phyloP scores from a whole-genome alignment of 78 protist genomes.

The Dictyostelium firmibasis region DNA sequence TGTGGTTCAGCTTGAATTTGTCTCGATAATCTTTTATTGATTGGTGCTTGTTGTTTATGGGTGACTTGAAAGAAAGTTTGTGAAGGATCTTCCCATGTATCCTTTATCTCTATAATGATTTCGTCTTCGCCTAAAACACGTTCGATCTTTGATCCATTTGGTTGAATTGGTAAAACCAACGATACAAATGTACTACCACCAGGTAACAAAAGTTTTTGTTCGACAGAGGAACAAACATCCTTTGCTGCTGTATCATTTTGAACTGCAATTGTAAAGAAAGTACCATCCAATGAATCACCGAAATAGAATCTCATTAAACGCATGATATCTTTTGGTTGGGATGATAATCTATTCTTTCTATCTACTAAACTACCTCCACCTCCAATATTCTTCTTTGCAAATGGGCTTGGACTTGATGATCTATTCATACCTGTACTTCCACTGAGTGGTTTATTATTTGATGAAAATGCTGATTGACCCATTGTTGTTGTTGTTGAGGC shows the following conservation, averaged over 20 bases:
- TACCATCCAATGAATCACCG: conserved; percentile 14
- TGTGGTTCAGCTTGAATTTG: conserved; percentile 34
- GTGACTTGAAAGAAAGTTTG: conserved; percentile 60
- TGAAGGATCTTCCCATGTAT: conserved; percentile 71
- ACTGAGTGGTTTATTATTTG: neutral
- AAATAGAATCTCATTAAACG: conserved; percentile 68
- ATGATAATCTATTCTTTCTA: conserved; percentile 55
- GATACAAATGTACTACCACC: conserved; percentile 3
- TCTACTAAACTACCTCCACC: neutral
- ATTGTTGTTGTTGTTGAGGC: neutral
- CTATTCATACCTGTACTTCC: conserved; percentile 28
- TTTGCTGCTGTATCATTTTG: conserved; percentile 28
- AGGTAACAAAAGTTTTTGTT: conserved; percentile 47
- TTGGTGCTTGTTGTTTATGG: conserved; percentile 21
- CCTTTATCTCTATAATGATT: conserved; percentile 31
- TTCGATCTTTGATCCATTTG: conserved; percentile 56
- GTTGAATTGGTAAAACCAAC: conserved; percentile 40
- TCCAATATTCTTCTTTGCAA: conserved; percentile 15
- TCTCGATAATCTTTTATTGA: conserved; percentile 41
- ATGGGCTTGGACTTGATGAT: conserved; percentile 62
- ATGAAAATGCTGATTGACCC: neutral
- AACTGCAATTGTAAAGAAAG: conserved; percentile 61
- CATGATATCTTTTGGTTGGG: conserved; percentile 52
- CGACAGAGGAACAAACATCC: conserved; percentile 46
- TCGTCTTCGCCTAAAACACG: conserved; percentile 62